Evolutionary conservation across 2,329 filamentous ascomycete species (phyloP).

Genomic region (Rutstroemia sp.): DNA sequence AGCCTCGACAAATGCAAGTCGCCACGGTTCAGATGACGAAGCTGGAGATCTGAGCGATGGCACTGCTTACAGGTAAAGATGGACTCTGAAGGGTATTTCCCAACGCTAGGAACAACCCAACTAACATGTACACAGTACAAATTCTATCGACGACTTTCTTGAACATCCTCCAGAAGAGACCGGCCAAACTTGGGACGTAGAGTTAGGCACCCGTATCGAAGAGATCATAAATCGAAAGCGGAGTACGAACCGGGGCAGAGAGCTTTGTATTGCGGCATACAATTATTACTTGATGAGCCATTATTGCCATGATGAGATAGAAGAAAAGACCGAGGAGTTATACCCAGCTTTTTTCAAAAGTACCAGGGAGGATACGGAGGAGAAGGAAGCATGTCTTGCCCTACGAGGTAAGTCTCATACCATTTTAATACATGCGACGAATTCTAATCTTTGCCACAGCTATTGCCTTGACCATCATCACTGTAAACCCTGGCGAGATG

Average conservation of each 20-base stretch:
- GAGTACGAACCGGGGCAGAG: slow-evolving; percentile 55
- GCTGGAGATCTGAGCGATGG: slow-evolving; percentile 41
- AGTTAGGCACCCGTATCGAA: slow-evolving; percentile 51
- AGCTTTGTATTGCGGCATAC: slow-evolving; percentile 50
- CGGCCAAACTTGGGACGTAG: slow-evolving; percentile 40
- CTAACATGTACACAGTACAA: slow-evolving; percentile 2
- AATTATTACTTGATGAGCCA: slow-evolving; percentile 52
- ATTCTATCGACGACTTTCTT: slow-evolving; percentile 31
- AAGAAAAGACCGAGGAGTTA: slow-evolving; percentile 45
- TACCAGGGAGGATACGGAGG: slow-evolving; percentile 53
- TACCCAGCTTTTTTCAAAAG: slow-evolving; percentile 54
- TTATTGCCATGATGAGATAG: slow-evolving; percentile 53
- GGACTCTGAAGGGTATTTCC: not conserved
- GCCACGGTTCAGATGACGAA: slow-evolving; percentile 47
- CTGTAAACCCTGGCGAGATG: slow-evolving; percentile 50
- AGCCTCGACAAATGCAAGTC: slow-evolving; percentile 40
- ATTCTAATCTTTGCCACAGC: slow-evolving; percentile 33
- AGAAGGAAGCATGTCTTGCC: slow-evolving; percentile 54
- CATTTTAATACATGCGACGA: not conserved
- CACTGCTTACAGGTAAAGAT: slow-evolving; percentile 43
- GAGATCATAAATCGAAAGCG: slow-evolving; percentile 63
- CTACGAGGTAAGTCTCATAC: slow-evolving; percentile 41
- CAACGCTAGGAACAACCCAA: not conserved
- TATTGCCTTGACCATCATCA: slow-evolving; percentile 55
- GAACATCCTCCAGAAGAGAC: slow-evolving; percentile 41